These are phyloP conservation scores for Yamadazyma akitaensis DNA, from an alignment of 805 yeast species.

Conservation along the genomic window DNA sequence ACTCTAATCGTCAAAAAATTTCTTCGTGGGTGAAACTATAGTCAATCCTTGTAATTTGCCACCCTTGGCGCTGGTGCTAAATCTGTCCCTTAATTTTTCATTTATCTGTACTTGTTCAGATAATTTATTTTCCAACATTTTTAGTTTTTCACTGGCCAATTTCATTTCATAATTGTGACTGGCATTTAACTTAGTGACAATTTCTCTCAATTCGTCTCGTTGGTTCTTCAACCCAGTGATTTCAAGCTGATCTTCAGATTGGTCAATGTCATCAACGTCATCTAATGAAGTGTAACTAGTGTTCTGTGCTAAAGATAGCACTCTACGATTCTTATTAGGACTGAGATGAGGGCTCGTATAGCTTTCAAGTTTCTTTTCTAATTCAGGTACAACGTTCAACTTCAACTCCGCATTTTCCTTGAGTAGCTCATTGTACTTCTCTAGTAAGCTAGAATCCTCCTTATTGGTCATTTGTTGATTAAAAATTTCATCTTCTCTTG, in stretches of 20 bases:
- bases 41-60: slow-evolving; percentile 40
- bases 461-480: slow-evolving; percentile 2
- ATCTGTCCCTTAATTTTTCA: slow-evolving; percentile 30
- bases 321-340: slow-evolving; percentile 2
- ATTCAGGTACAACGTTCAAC: slow-evolving; percentile 42
- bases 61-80: slow-evolving; percentile 6
- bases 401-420: slow-evolving; percentile 42
- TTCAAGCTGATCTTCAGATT: slow-evolving; percentile 19
- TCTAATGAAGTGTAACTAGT: slow-evolving; percentile 1
- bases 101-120: slow-evolving; percentile 29
- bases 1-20: slow-evolving; percentile 17
- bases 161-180: slow-evolving; percentile 35
- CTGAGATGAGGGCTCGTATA: not conserved
- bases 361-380: slow-evolving; percentile 31
- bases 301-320: slow-evolving; percentile 6
- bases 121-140: slow-evolving; percentile 28
- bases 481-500: slow-evolving; percentile 11
- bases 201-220: slow-evolving; percentile 41
- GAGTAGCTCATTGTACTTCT: slow-evolving; percentile 37
- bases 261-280: slow-evolving; percentile 8
- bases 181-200: slow-evolving; percentile 34
- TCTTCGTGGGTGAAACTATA: slow-evolving; percentile 32
- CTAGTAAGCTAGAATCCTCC: slow-evolving; percentile 30
- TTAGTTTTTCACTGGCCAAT: slow-evolving; percentile 32
- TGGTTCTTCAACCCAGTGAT: slow-evolving; percentile 25